Evolutionary conservation across 768 basidiomycete species (phyloP).

Genomic region (Steccherinum ochraceum): DNA sequence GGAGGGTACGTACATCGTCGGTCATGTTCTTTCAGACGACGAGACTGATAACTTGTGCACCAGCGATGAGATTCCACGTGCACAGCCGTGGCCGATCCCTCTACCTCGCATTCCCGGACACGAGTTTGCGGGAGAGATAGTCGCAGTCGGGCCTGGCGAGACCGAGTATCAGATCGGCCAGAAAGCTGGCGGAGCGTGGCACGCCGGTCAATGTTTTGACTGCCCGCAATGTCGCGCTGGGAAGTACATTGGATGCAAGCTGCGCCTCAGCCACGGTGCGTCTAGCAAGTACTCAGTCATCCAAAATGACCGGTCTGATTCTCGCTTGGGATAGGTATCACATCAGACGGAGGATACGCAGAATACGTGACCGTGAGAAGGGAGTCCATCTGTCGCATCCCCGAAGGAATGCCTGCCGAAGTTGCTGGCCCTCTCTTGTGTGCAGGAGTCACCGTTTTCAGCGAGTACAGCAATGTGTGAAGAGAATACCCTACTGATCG

Average conservation of each 20-base stretch:
- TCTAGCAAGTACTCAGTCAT: not conserved
- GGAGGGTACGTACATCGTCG: slow-evolving; percentile 13
- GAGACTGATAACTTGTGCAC: too few species aligned
- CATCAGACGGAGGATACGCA: slow-evolving; percentile 22
- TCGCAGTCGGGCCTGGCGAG: slow-evolving; percentile 15
- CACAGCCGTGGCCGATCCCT: slow-evolving; percentile 7
- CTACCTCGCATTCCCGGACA: slow-evolving; percentile 23
- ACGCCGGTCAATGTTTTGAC: slow-evolving; percentile 19
- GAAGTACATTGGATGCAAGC: slow-evolving; percentile 12
- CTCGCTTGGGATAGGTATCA: slow-evolving; percentile 13
- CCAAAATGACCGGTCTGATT: not conserved
- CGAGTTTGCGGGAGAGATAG: slow-evolving; percentile 22
- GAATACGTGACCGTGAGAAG: slow-evolving; percentile 21
- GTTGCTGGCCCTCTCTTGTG: slow-evolving; percentile 25
- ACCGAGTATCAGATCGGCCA: slow-evolving; percentile 18
- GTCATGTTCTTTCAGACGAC: not conserved
- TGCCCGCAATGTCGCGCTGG: slow-evolving; percentile 22
- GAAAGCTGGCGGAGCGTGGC: slow-evolving; percentile 25
- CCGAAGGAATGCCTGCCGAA: slow-evolving; percentile 21
- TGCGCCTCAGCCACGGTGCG: not conserved
- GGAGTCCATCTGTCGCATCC: slow-evolving; percentile 21
- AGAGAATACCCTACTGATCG: too few species aligned
- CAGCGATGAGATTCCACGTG: slow-evolving; percentile 16
- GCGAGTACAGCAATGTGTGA: too few species aligned
- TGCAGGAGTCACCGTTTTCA: slow-evolving; percentile 32